A percentile compares a stretch with the other conserved stretches of the same genome.
Conservation (phyloP, 345 rosid genomes). For the Acer negundo region DNA sequence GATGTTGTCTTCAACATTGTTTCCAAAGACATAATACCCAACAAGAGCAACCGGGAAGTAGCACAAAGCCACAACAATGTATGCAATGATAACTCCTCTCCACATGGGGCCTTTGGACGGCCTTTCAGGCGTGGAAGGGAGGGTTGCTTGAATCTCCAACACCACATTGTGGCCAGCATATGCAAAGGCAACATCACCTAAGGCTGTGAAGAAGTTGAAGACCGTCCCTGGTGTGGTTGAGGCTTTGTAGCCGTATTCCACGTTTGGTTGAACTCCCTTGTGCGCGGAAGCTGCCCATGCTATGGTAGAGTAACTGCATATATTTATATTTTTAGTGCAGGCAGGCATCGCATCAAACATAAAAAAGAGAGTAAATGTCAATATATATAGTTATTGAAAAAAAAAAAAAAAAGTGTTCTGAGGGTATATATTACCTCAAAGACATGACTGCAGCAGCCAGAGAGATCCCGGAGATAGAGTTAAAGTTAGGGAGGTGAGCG, state of each 20-base stretch:
- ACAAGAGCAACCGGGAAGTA: slow-evolving; percentile 80
- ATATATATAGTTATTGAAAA: too few relatives aligned
- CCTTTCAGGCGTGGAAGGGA: slow-evolving; percentile 83
- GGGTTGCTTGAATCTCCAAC: slow-evolving; percentile 87
- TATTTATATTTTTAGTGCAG: too few relatives aligned
- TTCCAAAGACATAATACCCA: slow-evolving; percentile 69
- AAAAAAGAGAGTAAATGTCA: too few relatives aligned
- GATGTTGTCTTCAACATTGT: slow-evolving; percentile 60
- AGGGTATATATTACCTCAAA: slow-evolving; percentile 41
- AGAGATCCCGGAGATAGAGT: slow-evolving; percentile 77
- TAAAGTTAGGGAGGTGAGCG: slow-evolving; percentile 81
- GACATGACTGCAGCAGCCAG: slow-evolving; percentile 86
- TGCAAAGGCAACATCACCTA: slow-evolving; percentile 86
- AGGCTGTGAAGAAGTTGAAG: slow-evolving; percentile 65
- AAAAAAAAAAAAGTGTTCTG: too few relatives aligned
- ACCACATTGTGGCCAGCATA: slow-evolving; percentile 88
- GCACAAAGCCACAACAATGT: slow-evolving; percentile 70
- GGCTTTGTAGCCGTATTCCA: slow-evolving; percentile 55
- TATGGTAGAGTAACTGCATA: slow-evolving; percentile 73
- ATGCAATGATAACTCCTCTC: slow-evolving; percentile 76
- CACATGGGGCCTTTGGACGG: slow-evolving; percentile 91
- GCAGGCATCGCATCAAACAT: neutral
- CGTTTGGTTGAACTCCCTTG: slow-evolving; percentile 54
- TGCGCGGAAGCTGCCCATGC: slow-evolving; percentile 69
- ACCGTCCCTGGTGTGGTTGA: slow-evolving; percentile 44